Percentiles rank a stretch among this genome's conserved stretches.
These are phyloP conservation scores for Artemisia tridentata DNA, from an alignment of 129 eudicot species.

Conservation along the genomic window DNA sequence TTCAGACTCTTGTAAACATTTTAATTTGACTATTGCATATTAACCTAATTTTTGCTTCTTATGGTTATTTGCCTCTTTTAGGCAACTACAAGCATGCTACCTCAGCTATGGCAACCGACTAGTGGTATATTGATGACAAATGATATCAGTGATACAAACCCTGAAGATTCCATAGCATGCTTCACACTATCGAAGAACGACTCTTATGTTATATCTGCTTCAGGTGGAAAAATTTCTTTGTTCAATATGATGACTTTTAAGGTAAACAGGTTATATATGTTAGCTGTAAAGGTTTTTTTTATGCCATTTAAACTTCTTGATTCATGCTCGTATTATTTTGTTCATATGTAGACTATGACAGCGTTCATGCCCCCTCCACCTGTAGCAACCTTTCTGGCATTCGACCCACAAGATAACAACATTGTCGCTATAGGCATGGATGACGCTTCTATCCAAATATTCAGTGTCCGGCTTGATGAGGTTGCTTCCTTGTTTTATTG, in stretches of 20 bases:
- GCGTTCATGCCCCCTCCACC: conserved; percentile 90
- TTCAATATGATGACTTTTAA: conserved; percentile 90
- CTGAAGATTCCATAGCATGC: conserved; percentile 73
- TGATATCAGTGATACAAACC: conserved; percentile 62
- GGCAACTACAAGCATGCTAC: conserved; percentile 65
- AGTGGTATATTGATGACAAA: conserved; percentile 87
- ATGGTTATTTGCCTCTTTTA: conserved; percentile 25
- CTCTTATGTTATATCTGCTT: conserved; percentile 82
- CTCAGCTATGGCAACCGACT: conserved; percentile 78
- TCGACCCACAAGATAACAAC: conserved; percentile 84
- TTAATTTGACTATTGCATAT: not conserved
- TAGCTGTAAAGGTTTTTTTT: not conserved
- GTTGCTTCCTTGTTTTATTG: conserved; percentile 19
- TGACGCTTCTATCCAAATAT: conserved; percentile 80
- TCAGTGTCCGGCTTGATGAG: conserved; percentile 80
- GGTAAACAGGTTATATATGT: conserved; percentile 36
- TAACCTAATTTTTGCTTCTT: conserved; percentile 13
- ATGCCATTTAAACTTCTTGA: not conserved
- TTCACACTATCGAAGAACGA: conserved; percentile 84
- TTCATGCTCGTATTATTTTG: not conserved
- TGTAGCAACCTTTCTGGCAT: conserved; percentile 79
- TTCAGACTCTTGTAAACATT: not conserved
- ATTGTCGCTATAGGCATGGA: conserved; percentile 88
- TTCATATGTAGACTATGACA: conserved; percentile 68
- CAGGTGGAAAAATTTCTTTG: conserved; percentile 83